Evolutionary conservation across 73 alveolate species (phyloP).

Genomic region (Uronychia setigera): DNA sequence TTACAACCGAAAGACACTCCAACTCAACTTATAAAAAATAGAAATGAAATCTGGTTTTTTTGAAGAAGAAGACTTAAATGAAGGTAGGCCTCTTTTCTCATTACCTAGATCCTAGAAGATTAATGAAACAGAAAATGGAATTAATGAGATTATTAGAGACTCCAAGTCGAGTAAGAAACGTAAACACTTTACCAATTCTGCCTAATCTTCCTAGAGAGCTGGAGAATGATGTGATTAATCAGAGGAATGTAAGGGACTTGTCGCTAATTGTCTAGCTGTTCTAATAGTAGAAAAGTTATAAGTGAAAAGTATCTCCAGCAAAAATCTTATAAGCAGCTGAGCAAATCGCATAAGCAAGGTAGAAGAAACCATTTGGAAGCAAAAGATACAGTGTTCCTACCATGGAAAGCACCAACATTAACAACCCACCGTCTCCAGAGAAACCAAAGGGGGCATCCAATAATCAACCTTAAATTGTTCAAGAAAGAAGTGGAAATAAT

Average conservation of each 20-base stretch:
- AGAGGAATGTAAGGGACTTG: background rate
- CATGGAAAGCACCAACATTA: too few species aligned
- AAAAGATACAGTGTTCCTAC: background rate
- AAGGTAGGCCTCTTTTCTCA: background rate
- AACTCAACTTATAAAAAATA: background rate
- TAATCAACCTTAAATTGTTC: too few species aligned
- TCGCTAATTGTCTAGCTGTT: background rate
- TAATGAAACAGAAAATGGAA: background rate
- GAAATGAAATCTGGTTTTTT: background rate
- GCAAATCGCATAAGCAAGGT: background rate
- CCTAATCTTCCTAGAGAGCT: background rate
- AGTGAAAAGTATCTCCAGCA: background rate
- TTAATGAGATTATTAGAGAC: background rate
- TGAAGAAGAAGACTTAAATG: background rate
- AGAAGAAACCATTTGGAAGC: background rate
- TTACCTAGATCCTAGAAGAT: background rate
- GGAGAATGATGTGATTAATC: background rate
- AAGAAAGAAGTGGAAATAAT: background rate
- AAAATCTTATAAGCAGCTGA: background rate
- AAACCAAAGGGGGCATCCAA: too few species aligned
- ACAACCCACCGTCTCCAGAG: background rate
- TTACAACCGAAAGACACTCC: background rate
- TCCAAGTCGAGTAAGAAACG: background rate
- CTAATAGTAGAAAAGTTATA: background rate
- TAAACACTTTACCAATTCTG: background rate